Evolutionary conservation across 1,284 basidiomycete species (phyloP).

Genomic region (Sanghuangporus sanghuang): DNA sequence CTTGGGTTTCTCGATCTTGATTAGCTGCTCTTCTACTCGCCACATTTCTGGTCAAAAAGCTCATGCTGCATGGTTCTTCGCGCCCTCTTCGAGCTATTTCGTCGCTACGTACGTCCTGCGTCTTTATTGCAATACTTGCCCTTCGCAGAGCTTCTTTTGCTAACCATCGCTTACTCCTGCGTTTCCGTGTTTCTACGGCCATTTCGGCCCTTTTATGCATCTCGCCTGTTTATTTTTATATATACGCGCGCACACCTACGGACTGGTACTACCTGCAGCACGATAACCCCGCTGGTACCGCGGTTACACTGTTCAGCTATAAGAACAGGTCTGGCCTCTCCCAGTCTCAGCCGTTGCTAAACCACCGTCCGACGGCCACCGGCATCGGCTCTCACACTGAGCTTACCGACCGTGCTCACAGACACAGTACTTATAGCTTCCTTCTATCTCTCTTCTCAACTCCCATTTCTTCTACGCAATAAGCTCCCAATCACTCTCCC

Average conservation of each 20-base stretch:
- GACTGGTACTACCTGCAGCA: neutral
- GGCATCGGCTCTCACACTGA: neutral
- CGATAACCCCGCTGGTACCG: constrained; percentile 16
- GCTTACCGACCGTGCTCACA: neutral
- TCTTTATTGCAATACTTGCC: neutral
- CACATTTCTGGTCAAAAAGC: neutral
- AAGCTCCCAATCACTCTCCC: neutral
- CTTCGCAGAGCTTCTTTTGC: neutral
- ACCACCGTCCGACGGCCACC: neutral
- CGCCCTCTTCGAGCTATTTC: constrained; percentile 17
- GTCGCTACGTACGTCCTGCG: constrained; percentile 14
- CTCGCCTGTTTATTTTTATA: neutral
- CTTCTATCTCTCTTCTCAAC: neutral
- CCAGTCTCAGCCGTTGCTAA: neutral
- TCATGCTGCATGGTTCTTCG: constrained; percentile 14
- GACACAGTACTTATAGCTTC: constrained; percentile 11
- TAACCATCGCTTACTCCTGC: neutral
- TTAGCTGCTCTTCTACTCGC: neutral
- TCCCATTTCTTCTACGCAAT: neutral
- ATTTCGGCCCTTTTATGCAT: neutral
- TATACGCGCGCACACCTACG: neutral
- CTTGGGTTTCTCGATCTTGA: no score
- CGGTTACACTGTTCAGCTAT: constrained; percentile 14
- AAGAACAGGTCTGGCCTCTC: constrained; percentile 4
- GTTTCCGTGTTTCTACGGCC: neutral